phyloP scores from a whole-genome alignment of 1,284 basidiomycete genomes.

The Quambalaria eucalypti region DNA sequence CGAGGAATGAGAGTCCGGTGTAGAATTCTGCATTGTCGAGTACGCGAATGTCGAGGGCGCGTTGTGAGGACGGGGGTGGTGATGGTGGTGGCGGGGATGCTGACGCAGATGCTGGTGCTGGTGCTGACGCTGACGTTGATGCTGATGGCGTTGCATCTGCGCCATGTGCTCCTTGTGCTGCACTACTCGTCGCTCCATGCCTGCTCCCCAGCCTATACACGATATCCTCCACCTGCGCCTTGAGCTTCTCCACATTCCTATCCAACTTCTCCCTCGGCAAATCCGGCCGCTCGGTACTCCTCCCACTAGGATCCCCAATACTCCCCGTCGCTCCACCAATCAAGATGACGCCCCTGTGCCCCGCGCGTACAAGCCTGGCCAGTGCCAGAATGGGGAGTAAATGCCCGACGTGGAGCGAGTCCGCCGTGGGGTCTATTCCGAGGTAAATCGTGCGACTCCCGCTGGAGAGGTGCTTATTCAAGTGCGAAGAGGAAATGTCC shows the following conservation, averaged over 20 bases:
- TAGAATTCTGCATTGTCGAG: slow-evolving; percentile 84
- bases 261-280: slow-evolving; percentile 59
- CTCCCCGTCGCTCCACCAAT: slow-evolving; percentile 71
- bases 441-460: slow-evolving; percentile 61
- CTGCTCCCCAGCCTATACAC: slow-evolving; percentile 57
- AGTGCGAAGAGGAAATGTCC: background rate
- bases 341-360: slow-evolving; percentile 72
- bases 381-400: slow-evolving; percentile 77
- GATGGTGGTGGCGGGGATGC: background rate
- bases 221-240: slow-evolving; percentile 61
- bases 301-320: slow-evolving; percentile 93
- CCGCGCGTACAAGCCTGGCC: slow-evolving; percentile 73
- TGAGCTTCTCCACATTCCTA: slow-evolving; percentile 62
- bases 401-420: slow-evolving; percentile 83
- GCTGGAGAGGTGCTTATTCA: background rate
- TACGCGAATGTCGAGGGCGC: slow-evolving; percentile 12
- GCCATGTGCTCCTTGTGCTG: background rate
- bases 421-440: slow-evolving; percentile 86
- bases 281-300: slow-evolving; percentile 69
- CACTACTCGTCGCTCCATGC: background rate
- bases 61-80: background rate
- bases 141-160: background rate
- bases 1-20: slow-evolving; percentile 62
- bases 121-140: no score
- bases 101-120: background rate